Conservation (phyloP, 2,329 filamentous ascomycete genomes). For the Phialemoniopsis sp. region DNA sequence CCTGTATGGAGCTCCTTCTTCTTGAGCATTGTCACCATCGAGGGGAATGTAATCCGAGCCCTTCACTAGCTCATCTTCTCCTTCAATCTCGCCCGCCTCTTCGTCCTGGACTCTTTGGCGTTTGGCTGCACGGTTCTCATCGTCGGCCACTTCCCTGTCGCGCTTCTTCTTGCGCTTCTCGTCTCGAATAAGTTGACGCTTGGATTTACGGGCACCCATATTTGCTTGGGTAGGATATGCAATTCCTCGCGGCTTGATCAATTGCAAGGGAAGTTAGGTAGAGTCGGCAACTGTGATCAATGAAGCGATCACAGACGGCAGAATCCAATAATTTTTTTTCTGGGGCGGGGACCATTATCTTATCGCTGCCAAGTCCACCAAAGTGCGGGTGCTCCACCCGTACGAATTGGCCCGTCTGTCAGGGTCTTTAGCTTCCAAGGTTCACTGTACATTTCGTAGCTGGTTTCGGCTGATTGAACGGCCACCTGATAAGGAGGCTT, state of each 20-base stretch:
- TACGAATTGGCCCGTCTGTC: no score
- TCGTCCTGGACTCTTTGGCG: slow-evolving; percentile 5
- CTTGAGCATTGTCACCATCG: slow-evolving; percentile 12
- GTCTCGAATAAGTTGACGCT: slow-evolving; percentile 28
- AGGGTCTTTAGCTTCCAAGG: no score
- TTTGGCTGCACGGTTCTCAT: slow-evolving; percentile 13
- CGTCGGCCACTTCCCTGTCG: slow-evolving; percentile 17
- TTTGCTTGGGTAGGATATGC: slow-evolving; percentile 1
- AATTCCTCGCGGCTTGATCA: no score
- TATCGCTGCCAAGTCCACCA: no score
- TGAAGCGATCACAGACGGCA: no score
- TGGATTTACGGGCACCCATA: slow-evolving; percentile 29
- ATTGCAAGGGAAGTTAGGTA: no score
- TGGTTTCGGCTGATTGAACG: no score
- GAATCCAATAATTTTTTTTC: slow-evolving; percentile 1
- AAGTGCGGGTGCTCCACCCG: no score
- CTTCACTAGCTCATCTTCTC: no score
- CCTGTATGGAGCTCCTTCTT: slow-evolving; percentile 1
- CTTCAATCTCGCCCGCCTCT: neutral
- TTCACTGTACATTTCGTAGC: no score
- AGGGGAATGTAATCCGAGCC: slow-evolving; percentile 14
- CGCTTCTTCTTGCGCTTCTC: slow-evolving; percentile 29
- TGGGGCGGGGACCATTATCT: neutral
- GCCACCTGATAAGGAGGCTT: no score
- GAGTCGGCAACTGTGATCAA: no score